Base-by-base conservation (phyloP, 257 asterid genomes). In the Solanum sejunctum region DNA sequence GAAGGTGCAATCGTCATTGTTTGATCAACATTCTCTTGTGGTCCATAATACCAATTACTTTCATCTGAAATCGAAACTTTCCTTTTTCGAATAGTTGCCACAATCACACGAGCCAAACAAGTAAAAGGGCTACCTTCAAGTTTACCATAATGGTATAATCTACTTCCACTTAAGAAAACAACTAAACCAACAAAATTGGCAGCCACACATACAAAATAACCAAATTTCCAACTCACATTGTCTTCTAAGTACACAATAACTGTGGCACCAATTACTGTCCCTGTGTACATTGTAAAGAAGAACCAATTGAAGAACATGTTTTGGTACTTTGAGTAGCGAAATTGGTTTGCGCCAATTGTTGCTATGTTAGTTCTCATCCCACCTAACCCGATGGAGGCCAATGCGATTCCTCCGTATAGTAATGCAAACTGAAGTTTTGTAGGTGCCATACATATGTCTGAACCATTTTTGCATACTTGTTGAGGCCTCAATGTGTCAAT, bases 101-200 rank as follows among this genome's bases (percentile, higher is more conserved):
- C 88, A 1, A 91, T 1, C 20, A 93, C 96, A 4, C 88, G 83
- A 28, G 87, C 94, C 36, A 92, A 69, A 70, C 89, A 66, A 71
- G n/a, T 88, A 49, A 91, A 93, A 6, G 97, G 97, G 88, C 92
- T 91, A 63, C 93, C 94, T 28, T 39, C 80, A 12, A 93, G 93
- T 85, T 64, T 82, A 17, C 10, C 60, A 21, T 18, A 82, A 57
- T 54, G 84, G 56, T 85, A 87, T 8, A 87, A 85, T 17, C 83
- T 43, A 32, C 26, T 82, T 58, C 89, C 89, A 28, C 43, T 3
- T 12, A 87, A 60, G 47, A 87, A 87, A 15, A 77, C 12, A 20
- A 51, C 60, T n/a, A 85, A 78, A n/a, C 86, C 88, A 45, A 87
- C 12, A 20, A 49, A 26, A 36, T 85, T 85, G 1, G 47, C 41